Base-by-base conservation (phyloP, 2,329 filamentous ascomycete species). In the Fusarium robinianum region DNA sequence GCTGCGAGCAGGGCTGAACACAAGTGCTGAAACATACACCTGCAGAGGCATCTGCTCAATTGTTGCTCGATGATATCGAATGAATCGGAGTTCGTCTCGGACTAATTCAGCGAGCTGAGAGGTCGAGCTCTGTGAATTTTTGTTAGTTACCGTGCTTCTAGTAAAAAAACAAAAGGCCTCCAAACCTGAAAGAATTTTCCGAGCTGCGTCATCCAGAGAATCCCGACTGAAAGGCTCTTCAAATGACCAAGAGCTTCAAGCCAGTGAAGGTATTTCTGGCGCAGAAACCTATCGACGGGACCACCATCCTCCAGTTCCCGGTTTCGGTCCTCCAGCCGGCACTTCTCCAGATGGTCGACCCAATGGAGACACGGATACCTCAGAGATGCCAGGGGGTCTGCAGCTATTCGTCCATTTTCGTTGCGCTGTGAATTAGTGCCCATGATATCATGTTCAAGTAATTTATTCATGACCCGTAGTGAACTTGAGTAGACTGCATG, bases 381-480 rank as follows among this genome's bases (percentile, higher is more conserved):
- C n/a, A 27, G n/a, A 5, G 25, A 7, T 5, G 25, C 25, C n/a
- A 27, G 16, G 5, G 24, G 10, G 25, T 27, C 25, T 3, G 25
- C n/a, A 27, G 25, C 5, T 14, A 3, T 4, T n/a, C 25, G 5
- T n/a, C 12, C 9, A 14, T 27, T 14, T n/a, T 27, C 11, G 11
- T 14, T 27, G 8, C n/a, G 8, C 8, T n/a, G n/a, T n/a, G n/a
- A n/a, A n/a, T n/a, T n/a, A n/a, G n/a, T n/a, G n/a, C n/a, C n/a
- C n/a, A n/a, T n/a, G 0, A 72, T 68, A 25, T 75, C 61, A 5
- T 65, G 62, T 18, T 43, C 46, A 5, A 75, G 58, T 5, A 44
- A 60, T 8, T 34, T 39, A 1, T 39, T 53, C 33, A 74, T 59
- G 2, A 49, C 41, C 9, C 63, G 7, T 3, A 75, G 45, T 5